Evolutionary conservation across 2,329 filamentous ascomycete species (phyloP).

Genomic region (Kalmusia sp.): DNA sequence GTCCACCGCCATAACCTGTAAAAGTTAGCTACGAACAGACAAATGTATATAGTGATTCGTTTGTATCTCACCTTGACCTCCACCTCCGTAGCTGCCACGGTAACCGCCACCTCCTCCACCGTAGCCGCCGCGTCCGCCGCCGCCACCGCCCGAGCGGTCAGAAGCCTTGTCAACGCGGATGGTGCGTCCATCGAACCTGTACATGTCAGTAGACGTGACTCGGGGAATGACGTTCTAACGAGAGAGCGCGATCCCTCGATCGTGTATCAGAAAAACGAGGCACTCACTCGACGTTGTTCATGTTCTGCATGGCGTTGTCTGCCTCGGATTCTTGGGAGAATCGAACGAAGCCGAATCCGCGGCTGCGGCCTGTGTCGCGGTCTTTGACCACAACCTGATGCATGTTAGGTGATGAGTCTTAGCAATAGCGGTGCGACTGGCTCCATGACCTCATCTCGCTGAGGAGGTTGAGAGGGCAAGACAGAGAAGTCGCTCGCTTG

Average conservation of each 20-base stretch:
- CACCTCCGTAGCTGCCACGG: slow-evolving; percentile 22
- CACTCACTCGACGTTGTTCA: slow-evolving; percentile 90
- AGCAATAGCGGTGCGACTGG: background rate
- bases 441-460: background rate
- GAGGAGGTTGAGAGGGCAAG: background rate
- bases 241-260: background rate
- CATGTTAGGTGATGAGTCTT: slow-evolving; percentile 20
- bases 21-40: background rate
- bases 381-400: slow-evolving; percentile 94
- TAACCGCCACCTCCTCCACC: slow-evolving; percentile 32
- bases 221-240: background rate
- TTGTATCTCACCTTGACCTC: slow-evolving; percentile 15
- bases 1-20: slow-evolving; percentile 23
- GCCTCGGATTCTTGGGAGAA: slow-evolving; percentile 80
- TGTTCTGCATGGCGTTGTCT: slow-evolving; percentile 74
- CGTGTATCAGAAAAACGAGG: background rate
- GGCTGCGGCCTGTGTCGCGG: slow-evolving; percentile 93
- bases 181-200: slow-evolving; percentile 87
- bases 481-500: background rate
- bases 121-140: slow-evolving; percentile 40
- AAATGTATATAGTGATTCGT: background rate
- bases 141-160: slow-evolving; percentile 67
- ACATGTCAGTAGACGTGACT: slow-evolving; percentile 19
- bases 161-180: slow-evolving; percentile 97
- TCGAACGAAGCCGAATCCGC: slow-evolving; percentile 96